Conservation (phyloP, 805 yeast species). For the Groenewaldozyma salmanticensis region DNA sequence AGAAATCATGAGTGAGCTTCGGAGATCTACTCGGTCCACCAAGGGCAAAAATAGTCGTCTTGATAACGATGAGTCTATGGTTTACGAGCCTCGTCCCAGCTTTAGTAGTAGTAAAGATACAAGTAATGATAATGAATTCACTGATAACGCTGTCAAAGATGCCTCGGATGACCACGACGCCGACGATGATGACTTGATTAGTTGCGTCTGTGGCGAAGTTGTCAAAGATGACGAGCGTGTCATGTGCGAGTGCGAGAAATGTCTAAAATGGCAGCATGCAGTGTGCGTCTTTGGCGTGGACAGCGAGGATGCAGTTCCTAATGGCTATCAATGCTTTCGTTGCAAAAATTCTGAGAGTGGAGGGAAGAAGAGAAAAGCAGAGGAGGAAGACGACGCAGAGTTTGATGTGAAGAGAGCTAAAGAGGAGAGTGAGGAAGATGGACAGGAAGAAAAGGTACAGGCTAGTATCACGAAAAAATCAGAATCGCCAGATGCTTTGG, state of each 20-base stretch:
- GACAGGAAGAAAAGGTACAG: background rate
- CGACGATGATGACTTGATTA: constrained; percentile 16
- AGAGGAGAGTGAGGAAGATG: background rate
- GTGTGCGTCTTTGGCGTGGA: constrained; percentile 45
- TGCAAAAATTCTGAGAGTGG: constrained; percentile 27
- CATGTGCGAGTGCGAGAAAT: constrained; percentile 57
- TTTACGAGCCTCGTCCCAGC: background rate
- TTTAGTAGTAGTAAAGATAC: background rate
- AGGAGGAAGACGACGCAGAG: constrained; percentile 1
- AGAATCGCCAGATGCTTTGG: constrained; percentile 4
- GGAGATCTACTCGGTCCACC: constrained; percentile 32
- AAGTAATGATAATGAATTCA: background rate
- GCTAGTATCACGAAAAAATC: background rate
- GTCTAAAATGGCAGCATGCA: constrained; percentile 64
- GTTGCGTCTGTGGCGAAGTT: constrained; percentile 25
- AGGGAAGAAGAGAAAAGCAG: constrained; percentile 2
- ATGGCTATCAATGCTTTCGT: constrained; percentile 42
- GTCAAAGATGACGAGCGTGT: constrained; percentile 33
- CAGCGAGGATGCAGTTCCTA: constrained; percentile 37
- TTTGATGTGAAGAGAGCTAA: background rate
- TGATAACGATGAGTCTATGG: constrained; percentile 5
- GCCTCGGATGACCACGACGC: constrained; percentile 2
- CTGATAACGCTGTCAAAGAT: constrained; percentile 2
- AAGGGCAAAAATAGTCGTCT: constrained; percentile 29
- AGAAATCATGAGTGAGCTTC: constrained; percentile 17